Base-by-base conservation (phyloP, 2,329 filamentous ascomycete genomes). In the Lasiodiplodia sp. region DNA sequence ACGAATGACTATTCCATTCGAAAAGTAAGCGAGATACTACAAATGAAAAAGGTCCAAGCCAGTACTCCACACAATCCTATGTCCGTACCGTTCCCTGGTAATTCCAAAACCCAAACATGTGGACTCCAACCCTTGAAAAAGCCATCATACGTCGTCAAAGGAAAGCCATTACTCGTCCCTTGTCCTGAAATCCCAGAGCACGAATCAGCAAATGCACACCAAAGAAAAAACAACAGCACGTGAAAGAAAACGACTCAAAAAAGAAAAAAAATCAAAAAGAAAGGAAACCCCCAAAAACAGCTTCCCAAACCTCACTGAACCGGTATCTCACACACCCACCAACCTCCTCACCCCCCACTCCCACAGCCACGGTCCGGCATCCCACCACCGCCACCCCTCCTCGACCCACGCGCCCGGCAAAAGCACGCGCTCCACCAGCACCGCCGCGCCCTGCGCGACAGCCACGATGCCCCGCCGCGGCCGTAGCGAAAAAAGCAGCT, bases 321-420 rank as follows among this genome's bases (percentile, higher is more conserved):
- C 11, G 2, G 12, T 6, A 40, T 12, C 38, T 44, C 40, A 44
- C 16, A n/a, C 53, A 2, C 31, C 23, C 11, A 40, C 57, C 16
- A 23, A 23, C 57, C 25, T 8, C 40, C 23, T 16, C 2, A 62
- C 57, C 2, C 47, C 60, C 60, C 60, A 52, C 47, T 40, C 28
- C 60, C 60, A 65, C 16, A 65, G 11, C 60, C 60, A 65, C 47
- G 60, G 44, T n/a, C 44, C 60, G 0, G 11, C 7, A 44, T 65
- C 60, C 12, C 38, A 2, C 5, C 47, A 5, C 14, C n/a, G n/a
- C 47, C 44, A 40, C 18, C n/a, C 37, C 31, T 31, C 28, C 31
- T 53, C 60, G 7, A 31, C 28, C 60, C 60, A 65, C 14, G 25
- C 58, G 2, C 28, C 44, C n/a, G 47, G 38, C 25, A 62, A 12